Base-by-base conservation (phyloP, 2,329 filamentous ascomycete genomes). In the Simplicillium sp. region DNA sequence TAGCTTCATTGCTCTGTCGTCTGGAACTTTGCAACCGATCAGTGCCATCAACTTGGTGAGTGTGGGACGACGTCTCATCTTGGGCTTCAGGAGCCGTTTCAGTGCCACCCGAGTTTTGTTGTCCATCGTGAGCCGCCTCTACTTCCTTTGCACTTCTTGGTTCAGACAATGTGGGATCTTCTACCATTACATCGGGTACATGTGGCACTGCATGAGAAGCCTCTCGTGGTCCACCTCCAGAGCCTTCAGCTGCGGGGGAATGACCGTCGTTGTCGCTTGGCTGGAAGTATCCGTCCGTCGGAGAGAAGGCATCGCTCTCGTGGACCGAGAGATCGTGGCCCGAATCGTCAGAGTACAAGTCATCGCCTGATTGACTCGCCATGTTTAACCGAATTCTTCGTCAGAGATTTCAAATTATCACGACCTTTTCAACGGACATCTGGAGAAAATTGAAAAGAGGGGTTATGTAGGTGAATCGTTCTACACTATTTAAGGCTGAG, bases 271-370 rank as follows among this genome's bases (percentile, higher is more conserved):
- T 14, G 11, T 7, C 9, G 15, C 34, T 36, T 9, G 34, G 34
- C 15, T 36, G 34, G 16, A 36, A 36, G 34, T 37, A 37, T 17
- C 35, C 35, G 28, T 37, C 35, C 4, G 16, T 37, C 17, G 35
- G 35, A 7, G 16, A 37, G n/a, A 37, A 17, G 15, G 15, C n/a
- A n/a, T 37, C n/a, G 28, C 16, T 17, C 9, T 37, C n/a, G 8
- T 37, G n/a, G 35, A 17, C 35, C 17, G 35, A 11, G 17, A 12
- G 14, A 37, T 14, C n/a, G 12, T 14, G n/a, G 12, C 16, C 35
- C 28, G 35, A 18, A 37, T 25, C 35, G n/a, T 37, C 35, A 25
- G 35, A 37, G 17, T 37, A 37, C 28, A 37, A 37, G 14, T 37
- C 35, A 20, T 37, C 17, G 35, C 28, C 35, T 6, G 16, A 25